A percentile compares a stretch with the other conserved stretches of the same genome.
phyloP scores from a whole-genome alignment of 1,284 basidiomycete species.

The Butyriboletus pseudospeciosus region DNA sequence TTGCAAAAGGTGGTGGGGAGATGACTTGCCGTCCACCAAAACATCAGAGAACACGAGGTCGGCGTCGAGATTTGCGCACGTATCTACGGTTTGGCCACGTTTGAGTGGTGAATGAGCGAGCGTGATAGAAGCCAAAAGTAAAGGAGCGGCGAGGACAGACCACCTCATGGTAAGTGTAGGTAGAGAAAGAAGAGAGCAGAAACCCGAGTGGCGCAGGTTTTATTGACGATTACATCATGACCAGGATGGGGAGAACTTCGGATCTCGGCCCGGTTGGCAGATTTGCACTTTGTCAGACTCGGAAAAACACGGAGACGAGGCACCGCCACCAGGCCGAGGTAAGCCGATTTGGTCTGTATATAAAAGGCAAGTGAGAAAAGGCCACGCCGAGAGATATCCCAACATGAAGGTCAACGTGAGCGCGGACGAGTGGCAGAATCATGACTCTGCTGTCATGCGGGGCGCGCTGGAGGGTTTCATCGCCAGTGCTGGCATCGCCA shows the following conservation, averaged over 20 bases:
- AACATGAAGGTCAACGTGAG: constrained; percentile 40
- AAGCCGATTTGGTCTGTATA: neutral
- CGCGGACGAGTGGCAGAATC: constrained; percentile 49
- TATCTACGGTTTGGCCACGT: constrained; percentile 4
- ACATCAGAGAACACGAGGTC: constrained; percentile 19
- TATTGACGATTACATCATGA: too few species aligned
- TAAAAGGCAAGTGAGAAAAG: neutral
- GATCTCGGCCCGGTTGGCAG: neutral
- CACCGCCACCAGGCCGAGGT: neutral
- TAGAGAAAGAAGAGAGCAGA: too few species aligned
- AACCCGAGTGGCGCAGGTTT: too few species aligned
- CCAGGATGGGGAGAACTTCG: neutral
- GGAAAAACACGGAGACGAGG: constrained; percentile 1
- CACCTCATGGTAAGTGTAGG: constrained; percentile 11
- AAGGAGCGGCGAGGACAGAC: constrained; percentile 10
- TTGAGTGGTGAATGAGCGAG: constrained; percentile 17
- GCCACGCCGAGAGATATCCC: neutral
- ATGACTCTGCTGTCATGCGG: constrained; percentile 50
- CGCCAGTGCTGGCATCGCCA: constrained; percentile 48
- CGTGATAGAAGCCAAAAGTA: constrained; percentile 14
- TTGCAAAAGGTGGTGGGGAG: too few species aligned
- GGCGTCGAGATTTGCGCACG: constrained; percentile 14
- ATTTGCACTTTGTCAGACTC: neutral
- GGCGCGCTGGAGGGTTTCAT: constrained; percentile 65
- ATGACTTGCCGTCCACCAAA: constrained; percentile 4